Percentiles rank a stretch among this genome's conserved stretches.
Conservation (phyloP, 2,329 filamentous ascomycete genomes). For the Botryotinia globosa region DNA sequence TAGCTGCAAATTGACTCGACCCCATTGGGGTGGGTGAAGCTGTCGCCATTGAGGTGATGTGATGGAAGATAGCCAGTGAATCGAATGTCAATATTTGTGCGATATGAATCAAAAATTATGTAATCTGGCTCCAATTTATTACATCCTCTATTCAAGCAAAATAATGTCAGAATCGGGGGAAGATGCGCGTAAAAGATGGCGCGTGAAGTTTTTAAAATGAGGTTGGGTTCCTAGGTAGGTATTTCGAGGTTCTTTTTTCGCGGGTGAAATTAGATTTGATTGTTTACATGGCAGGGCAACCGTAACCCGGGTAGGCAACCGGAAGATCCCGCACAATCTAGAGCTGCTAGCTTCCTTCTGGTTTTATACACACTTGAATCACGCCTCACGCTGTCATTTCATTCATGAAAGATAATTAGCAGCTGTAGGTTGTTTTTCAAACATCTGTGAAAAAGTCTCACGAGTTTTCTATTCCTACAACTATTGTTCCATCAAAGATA, state of each 20-base stretch:
- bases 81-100: slow-evolving; percentile 16
- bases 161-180: slow-evolving; percentile 24
- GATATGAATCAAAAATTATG: slow-evolving; percentile 20
- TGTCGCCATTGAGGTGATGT: slow-evolving; percentile 45
- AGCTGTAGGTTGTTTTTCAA: no score
- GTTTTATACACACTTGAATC: background rate
- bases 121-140: slow-evolving; percentile 28
- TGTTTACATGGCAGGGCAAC: slow-evolving; percentile 7
- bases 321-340: background rate
- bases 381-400: background rate
- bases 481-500: background rate
- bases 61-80: background rate
- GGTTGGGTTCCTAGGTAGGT: no score
- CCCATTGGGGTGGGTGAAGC: slow-evolving; percentile 56
- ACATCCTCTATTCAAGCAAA: slow-evolving; percentile 24
- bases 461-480: no score
- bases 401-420: background rate
- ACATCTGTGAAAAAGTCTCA: background rate
- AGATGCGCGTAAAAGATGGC: slow-evolving; percentile 30
- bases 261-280: slow-evolving; percentile 2
- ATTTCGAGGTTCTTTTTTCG: background rate
- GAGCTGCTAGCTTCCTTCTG: background rate
- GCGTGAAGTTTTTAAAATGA: slow-evolving; percentile 1
- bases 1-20: slow-evolving; percentile 46
- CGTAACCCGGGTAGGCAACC: background rate